Base-by-base conservation (phyloP, 2,329 filamentous ascomycete species). In the Phialophora verrucosa region DNA sequence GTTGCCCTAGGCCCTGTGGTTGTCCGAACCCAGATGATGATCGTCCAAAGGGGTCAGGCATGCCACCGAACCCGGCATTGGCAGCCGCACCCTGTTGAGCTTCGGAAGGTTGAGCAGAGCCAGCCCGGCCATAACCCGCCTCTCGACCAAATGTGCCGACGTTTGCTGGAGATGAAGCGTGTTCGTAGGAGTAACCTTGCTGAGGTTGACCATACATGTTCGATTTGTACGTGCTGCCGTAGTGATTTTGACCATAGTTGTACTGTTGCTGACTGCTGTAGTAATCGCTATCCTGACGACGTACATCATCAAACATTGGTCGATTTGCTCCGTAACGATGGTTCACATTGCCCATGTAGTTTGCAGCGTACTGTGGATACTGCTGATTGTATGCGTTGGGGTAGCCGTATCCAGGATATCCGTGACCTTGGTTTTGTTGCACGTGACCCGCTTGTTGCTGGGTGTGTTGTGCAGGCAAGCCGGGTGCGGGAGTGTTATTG, bases 401-500 rank as follows among this genome's bases (percentile, higher is more conserved):
- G 78, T 87, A 88, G 66, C 87, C 85, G 75, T 88, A 89, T 23
- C 63, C 66, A 20, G 85, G 85, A 75, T 87, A 89, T 69, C 80
- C 84, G n/a, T 68, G 79, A 63, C 77, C 75, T 71, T 87, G 84
- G 17, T 76, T 77, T 65, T 82, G 82, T 57, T 84, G 84, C 68
- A 85, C 82, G 47, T 65, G 65, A n/a, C 63, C 60, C 38, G 69
- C 59, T n/a, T 32, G 59, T 31, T 56, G 64, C 56, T 70, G 69
- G 27, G 54, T 56, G 66, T 85, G 83, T 66, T 85, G 84, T 60
- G 79, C 82, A 66, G 84, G 84, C 66, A 87, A 78, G 49, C 89
- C 84, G 31, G 93, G 93, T 81, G 96, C 95, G 42, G 94, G 93
- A 2, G 93, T 97, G 74, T 90, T 94, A 78, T 95, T 90, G 53